Base-by-base conservation (phyloP, 371 early-diverging fungal species). In the Apophysomyces variabilis region DNA sequence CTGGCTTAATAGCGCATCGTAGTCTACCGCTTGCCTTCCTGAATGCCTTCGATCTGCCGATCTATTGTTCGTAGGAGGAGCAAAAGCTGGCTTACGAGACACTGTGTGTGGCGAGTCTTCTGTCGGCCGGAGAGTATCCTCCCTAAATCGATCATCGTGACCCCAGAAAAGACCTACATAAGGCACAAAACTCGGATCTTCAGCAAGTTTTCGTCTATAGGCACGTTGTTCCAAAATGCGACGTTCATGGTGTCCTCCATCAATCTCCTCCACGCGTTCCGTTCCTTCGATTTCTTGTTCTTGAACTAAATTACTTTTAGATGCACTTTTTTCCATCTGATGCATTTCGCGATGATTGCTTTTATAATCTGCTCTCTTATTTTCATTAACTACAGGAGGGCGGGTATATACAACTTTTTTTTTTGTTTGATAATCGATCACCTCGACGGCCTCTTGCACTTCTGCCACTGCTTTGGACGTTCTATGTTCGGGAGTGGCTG, bases 121-220 rank as follows among this genome's bases (percentile, higher is more conserved):
- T 1, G 38, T 47, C 56, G 56, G 35, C 11, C 39, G 35, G 36
- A 84, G 43, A 41, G 80, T 73, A 65, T 83, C 84, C 5, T 76
- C 77, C 54, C 85, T 68, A 66, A 79, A 86, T 12, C 86, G 78
- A 67, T 86, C 85, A 66, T 86, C 85, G 64, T 87, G 86, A 14
- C 82, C 79, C 85, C 88, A 86, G 64, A 87, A 86, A 56, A 77
- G 73, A 4, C 86, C 85, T 36, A 82, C 79, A 44, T 85, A 83
- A 4, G 87, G 86, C 8, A 83, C 84, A 70, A 87, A 87, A 14
- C 83, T 83, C 4, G 87, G 86, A 65, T 86, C 86, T 37, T 85
- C 83, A n/a, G 77, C 85, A 43, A 85, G 62, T 38, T 81, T 84
- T 46, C 78, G 74, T 50, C 85, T 76, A 56, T 86, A 85, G 65